Conservation (phyloP, 164 flowering plant species). For the Annona squamosa region DNA sequence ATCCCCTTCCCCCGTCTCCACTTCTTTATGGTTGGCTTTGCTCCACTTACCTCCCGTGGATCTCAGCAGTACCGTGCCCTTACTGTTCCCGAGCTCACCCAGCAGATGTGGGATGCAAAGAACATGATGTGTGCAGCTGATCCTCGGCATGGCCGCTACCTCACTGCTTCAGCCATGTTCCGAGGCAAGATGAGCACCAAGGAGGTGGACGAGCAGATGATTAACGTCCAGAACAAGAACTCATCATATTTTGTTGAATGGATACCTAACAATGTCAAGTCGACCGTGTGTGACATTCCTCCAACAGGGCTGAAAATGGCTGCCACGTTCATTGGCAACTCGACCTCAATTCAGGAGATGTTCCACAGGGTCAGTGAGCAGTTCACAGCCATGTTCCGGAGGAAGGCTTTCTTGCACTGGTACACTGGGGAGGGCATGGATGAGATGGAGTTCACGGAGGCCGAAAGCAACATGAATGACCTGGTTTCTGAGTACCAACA, state of each 20-base stretch:
- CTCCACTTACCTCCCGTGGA: conserved; percentile 43
- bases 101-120: conserved; percentile 25
- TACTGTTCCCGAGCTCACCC: conserved; percentile 24
- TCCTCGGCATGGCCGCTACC: conserved; percentile 21
- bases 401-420: conserved; percentile 56
- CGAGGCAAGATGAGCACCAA: conserved; percentile 50
- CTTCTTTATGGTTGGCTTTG: conserved; percentile 50
- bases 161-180: conserved; percentile 27
- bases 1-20: conserved; percentile 51
- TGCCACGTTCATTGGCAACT: conserved; percentile 44
- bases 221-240: conserved; percentile 50
- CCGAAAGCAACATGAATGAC: conserved; percentile 45
- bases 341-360: conserved; percentile 48
- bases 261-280: conserved; percentile 53
- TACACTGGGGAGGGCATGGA: conserved; percentile 49
- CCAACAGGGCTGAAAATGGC: conserved; percentile 46
- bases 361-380: conserved; percentile 49
- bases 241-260: conserved; percentile 48
- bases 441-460: conserved; percentile 43
- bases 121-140: conserved; percentile 28
- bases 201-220: conserved; percentile 46
- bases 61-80: conserved; percentile 40
- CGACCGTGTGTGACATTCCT: conserved; percentile 46
- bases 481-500: conserved; percentile 47
- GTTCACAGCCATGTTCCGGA: conserved; percentile 50